phyloP scores from a whole-genome alignment of 2,329 filamentous ascomycete species.

The Ophiostoma australiae region DNA sequence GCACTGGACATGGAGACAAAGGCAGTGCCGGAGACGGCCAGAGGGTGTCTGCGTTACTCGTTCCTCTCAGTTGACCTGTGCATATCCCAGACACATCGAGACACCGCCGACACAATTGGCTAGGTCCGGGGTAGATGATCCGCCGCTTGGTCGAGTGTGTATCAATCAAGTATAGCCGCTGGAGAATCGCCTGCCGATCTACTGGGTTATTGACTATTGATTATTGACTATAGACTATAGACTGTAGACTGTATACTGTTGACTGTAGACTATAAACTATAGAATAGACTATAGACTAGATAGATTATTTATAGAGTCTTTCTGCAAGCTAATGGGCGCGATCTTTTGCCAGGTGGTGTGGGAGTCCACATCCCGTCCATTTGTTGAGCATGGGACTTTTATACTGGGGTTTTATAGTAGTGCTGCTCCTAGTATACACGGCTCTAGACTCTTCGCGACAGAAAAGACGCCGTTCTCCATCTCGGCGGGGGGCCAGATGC shows the following conservation, averaged over 20 bases:
- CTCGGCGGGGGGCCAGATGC: neutral
- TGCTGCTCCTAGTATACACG: neutral
- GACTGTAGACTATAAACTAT: neutral
- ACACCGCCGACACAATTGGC: neutral
- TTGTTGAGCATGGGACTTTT: neutral
- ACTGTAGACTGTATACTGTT: no score
- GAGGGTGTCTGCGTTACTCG: neutral
- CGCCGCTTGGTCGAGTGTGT: neutral
- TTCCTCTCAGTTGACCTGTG: neutral
- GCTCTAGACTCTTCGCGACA: neutral
- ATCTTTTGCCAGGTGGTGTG: slow-evolving; percentile 1
- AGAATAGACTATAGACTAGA: neutral
- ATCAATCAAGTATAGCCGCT: neutral
- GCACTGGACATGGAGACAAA: no score
- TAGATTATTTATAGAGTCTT: neutral
- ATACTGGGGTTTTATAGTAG: neutral
- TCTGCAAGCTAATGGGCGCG: neutral
- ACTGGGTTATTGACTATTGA: neutral
- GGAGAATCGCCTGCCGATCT: neutral
- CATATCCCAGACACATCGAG: neutral
- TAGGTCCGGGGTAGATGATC: neutral
- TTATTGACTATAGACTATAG: no score
- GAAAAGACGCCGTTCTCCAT: no score
- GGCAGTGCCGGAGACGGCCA: no score
- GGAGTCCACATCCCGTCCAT: neutral